Base-by-base conservation (phyloP, 73 alveolate genomes). In the Paramecium biaurelia region DNA sequence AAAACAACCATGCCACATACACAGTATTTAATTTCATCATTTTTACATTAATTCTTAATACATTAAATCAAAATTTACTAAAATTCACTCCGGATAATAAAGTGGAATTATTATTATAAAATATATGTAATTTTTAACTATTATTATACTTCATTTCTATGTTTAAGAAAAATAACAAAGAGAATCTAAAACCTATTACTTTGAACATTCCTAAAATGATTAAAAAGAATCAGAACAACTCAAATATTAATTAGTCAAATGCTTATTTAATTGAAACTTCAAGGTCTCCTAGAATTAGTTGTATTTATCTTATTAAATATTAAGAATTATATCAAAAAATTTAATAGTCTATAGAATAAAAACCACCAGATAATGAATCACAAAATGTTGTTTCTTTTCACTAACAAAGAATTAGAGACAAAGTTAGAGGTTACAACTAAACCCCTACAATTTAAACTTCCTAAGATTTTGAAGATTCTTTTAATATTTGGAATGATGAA, bases 401-500 rank as follows among this genome's bases (percentile, higher is more conserved):
- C 9, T 30, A 63, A 63, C 6, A 30, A 32, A 63, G 26, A 26
- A 63, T 63, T 63, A 63, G 47, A 63, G 84, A 63, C 0, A 63
- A 63, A 26, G 26, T 63, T 11, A 63, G 49, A 63, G 84, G 84
- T 12, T 63, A 63, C 49, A 63, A 63, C 3, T 1, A 63, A 30
- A 63, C 84, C 3, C 84, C 84, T 30, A 63, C 84, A 2, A 63
- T 63, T 30, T 11, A 21, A 30, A 30, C 11, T 26, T 30, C 84
- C 6, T 26, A 63, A 63, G 84, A 58, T 24, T 1, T 28, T 24
- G 0, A 58, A 9, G 76, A 63, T 26, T 63, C 84, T 30, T 63
- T 63, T 63, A 63, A 63, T 63, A 26, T 63, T 14, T 63, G 84
- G 84, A 18, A 63, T 63, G 84, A 63, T 63, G 84, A 63, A 14